Conservation (phyloP, 495 filamentous ascomycete species). For the Tetracladium marchalianum region DNA sequence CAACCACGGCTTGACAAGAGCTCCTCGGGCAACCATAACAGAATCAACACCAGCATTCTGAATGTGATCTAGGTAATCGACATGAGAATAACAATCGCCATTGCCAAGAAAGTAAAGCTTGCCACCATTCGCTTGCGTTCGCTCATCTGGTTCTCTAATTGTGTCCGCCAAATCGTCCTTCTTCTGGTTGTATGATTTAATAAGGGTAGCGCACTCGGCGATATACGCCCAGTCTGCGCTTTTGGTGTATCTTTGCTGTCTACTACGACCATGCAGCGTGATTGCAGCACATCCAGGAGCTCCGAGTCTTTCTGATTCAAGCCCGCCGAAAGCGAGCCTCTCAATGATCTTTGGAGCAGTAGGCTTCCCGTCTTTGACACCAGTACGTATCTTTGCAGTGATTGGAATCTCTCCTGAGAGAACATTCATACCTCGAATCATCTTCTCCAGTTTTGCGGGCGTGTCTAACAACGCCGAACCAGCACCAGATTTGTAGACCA, state of each 20-base stretch:
- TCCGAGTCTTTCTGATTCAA: constrained; percentile 53
- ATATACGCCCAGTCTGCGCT: constrained; percentile 91
- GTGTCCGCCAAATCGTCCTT: constrained; percentile 61
- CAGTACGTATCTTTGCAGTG: constrained; percentile 89
- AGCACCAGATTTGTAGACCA: constrained; percentile 75
- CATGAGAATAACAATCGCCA: constrained; percentile 88
- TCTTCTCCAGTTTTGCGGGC: constrained; percentile 76
- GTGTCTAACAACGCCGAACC: constrained; percentile 91
- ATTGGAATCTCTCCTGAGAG: constrained; percentile 83
- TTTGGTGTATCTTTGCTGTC: constrained; percentile 88
- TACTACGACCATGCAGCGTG: constrained; percentile 84
- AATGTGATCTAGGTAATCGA: constrained; percentile 75
- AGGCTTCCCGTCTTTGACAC: constrained; percentile 67
- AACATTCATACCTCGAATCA: constrained; percentile 87
- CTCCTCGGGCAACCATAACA: constrained; percentile 87
- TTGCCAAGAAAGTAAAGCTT: constrained; percentile 89
- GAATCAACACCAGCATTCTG: constrained; percentile 68
- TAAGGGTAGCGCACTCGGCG: constrained; percentile 73
- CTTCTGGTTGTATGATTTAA: constrained; percentile 63
- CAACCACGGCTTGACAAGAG: constrained; percentile 92
- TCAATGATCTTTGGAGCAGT: constrained; percentile 74
- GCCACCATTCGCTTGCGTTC: constrained; percentile 37
- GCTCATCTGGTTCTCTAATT: constrained; percentile 58
- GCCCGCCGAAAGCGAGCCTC: constrained; percentile 68
- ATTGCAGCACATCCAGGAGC: constrained; percentile 81